These are phyloP conservation scores for Neurospora hispaniola DNA, from an alignment of 495 filamentous ascomycete species.

Conservation along the genomic window DNA sequence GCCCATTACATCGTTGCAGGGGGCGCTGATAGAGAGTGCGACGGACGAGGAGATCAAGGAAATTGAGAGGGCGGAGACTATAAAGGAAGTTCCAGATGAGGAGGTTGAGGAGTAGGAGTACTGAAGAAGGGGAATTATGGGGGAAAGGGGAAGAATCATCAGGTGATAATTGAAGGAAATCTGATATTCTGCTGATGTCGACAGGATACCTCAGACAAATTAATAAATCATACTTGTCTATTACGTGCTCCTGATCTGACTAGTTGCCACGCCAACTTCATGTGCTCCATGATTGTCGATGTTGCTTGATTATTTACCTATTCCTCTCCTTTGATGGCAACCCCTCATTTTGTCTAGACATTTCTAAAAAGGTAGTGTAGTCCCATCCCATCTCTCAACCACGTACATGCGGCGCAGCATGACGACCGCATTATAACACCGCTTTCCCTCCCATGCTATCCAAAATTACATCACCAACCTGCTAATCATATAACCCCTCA, in stretches of 20 bases:
- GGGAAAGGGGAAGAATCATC: background rate
- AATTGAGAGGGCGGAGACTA: conserved; percentile 27
- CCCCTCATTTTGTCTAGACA: background rate
- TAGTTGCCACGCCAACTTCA: background rate
- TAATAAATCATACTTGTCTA: background rate
- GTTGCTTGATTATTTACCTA: background rate
- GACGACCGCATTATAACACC: background rate
- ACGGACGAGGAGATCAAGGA: conserved; percentile 28
- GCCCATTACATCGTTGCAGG: conserved; percentile 22
- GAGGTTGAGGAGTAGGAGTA: conserved; percentile 14
- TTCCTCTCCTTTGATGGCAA: background rate
- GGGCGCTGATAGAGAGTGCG: conserved; percentile 19
- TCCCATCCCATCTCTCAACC: background rate
- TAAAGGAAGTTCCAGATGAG: conserved; percentile 23
- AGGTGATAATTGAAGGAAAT: background rate
- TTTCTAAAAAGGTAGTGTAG: background rate
- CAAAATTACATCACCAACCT: background rate
- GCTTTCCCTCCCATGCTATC: background rate
- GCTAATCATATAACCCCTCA: conserved; percentile 25
- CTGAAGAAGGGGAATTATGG: background rate
- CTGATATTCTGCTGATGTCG: background rate
- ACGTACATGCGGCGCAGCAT: background rate
- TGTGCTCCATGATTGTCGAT: background rate
- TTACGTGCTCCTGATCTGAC: background rate
- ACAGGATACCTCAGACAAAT: background rate